Evolutionary conservation across 2,329 filamentous ascomycete species (phyloP).

Genomic region (Sphaerulina vaccinii): DNA sequence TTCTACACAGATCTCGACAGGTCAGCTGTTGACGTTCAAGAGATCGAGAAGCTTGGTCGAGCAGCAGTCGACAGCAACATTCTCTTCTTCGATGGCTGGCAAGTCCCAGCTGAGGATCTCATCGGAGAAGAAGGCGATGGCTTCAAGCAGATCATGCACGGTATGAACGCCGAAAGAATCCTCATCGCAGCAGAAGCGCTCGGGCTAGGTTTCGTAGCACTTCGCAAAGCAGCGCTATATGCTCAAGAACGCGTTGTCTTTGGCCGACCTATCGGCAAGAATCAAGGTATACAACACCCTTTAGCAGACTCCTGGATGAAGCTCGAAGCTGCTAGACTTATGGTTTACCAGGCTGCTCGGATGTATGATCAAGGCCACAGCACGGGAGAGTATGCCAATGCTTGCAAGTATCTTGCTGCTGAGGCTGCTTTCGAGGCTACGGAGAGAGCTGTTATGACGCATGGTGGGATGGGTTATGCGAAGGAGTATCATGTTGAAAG

Average conservation of each 20-base stretch:
- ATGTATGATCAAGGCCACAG: constrained; percentile 57
- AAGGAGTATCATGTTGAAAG: constrained; percentile 61
- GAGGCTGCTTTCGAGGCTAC: constrained; percentile 64
- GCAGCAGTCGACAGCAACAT: constrained; percentile 47
- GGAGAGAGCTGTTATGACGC: constrained; percentile 59
- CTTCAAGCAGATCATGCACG: constrained; percentile 62
- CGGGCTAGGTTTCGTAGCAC: constrained; percentile 47
- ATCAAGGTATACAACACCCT: constrained; percentile 65
- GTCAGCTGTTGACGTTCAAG: constrained; percentile 40
- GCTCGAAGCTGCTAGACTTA: constrained; percentile 64
- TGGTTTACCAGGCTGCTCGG: constrained; percentile 64
- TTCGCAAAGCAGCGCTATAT: constrained; percentile 59
- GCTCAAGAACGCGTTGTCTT: constrained; percentile 67
- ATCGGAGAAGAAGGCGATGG: constrained; percentile 47
- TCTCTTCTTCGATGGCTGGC: constrained; percentile 48
- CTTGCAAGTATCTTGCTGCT: constrained; percentile 68
- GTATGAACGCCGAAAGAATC: constrained; percentile 77
- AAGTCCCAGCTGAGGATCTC: constrained; percentile 41
- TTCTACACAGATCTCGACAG: constrained; percentile 48
- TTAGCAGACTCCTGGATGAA: constrained; percentile 65
- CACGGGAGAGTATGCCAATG: constrained; percentile 58
- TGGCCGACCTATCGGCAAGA: constrained; percentile 63
- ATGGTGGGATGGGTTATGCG: constrained; percentile 66
- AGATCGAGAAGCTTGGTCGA: constrained; percentile 50
- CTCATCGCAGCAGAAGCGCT: constrained; percentile 60